Evolutionary conservation across 331 rosid genomes (phyloP).

Genomic region (Rhamnella rubrinervis): DNA sequence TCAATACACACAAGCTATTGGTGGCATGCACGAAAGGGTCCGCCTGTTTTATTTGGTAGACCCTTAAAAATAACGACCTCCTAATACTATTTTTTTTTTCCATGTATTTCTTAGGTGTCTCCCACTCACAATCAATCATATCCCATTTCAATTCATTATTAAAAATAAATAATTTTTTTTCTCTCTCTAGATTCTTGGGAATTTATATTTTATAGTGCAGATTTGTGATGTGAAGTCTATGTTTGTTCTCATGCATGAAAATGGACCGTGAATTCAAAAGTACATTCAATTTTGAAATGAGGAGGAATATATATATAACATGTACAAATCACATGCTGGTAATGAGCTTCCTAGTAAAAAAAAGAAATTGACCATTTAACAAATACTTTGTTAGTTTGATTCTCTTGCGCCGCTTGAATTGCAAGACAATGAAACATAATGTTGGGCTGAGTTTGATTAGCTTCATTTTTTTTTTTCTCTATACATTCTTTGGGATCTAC

Average conservation of each 20-base stretch:
- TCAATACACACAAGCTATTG: conserved; percentile 8
- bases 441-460: conserved; percentile 27
- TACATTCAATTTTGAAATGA: too few relatives aligned
- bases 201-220: conserved; percentile 9
- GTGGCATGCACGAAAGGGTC: conserved; percentile 21
- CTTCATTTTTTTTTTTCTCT: conserved; percentile 22
- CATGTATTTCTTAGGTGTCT: conserved; percentile 14
- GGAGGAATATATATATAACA: conserved; percentile 1
- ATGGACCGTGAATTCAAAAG: too few relatives aligned
- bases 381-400: not conserved
- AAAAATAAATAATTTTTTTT: conserved; percentile 1
- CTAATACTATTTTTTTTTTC: not conserved
- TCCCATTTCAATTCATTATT: not conserved
- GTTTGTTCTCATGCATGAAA: conserved; percentile 18
- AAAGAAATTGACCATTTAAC: conserved; percentile 27
- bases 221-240: conserved; percentile 22
- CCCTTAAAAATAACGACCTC: conserved; percentile 3
- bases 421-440: conserved; percentile 10
- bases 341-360: conserved; percentile 3
- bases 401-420: not conserved
- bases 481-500: conserved; percentile 42
- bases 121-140: not conserved
- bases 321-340: conserved; percentile 39
- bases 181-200: conserved; percentile 12
- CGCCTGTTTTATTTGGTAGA: conserved; percentile 27